These are phyloP conservation scores for Psilocybe subaeruginosa DNA, from an alignment of 768 basidiomycete genomes.

Conservation along the genomic window DNA sequence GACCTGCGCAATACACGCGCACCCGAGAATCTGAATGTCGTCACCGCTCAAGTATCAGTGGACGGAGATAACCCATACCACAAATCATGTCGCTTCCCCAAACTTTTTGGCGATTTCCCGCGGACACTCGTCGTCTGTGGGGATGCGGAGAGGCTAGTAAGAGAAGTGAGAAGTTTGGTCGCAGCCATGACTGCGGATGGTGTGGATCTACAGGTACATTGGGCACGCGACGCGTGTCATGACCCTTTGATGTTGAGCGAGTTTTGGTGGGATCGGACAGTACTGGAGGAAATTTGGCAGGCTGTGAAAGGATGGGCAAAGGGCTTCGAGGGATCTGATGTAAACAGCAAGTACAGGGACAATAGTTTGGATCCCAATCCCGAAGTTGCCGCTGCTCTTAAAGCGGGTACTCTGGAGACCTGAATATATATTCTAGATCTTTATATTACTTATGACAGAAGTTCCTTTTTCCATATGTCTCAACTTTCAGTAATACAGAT, in stretches of 20 bases:
- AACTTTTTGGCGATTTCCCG: slow-evolving; percentile 50
- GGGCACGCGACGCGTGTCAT: slow-evolving; percentile 45
- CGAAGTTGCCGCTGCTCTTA: background rate
- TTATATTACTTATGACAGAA: too few species aligned
- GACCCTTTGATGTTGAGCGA: slow-evolving; percentile 45
- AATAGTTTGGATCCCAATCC: background rate
- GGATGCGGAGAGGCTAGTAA: slow-evolving; percentile 53
- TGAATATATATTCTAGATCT: background rate
- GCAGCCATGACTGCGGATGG: slow-evolving; percentile 41
- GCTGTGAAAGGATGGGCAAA: slow-evolving; percentile 36
- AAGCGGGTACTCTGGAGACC: background rate
- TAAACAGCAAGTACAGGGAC: background rate
- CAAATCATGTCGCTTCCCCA: slow-evolving; percentile 31
- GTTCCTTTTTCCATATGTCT: too few species aligned
- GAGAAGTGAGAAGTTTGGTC: slow-evolving; percentile 46
- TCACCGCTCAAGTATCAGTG: slow-evolving; percentile 4
- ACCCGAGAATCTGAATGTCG: slow-evolving; percentile 18
- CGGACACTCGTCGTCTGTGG: slow-evolving; percentile 48
- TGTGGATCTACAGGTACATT: slow-evolving; percentile 34
- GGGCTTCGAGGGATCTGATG: slow-evolving; percentile 14
- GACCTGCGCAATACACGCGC: slow-evolving; percentile 18
- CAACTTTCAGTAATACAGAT: too few species aligned
- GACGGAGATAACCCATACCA: slow-evolving; percentile 23
- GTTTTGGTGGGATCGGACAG: slow-evolving; percentile 47
- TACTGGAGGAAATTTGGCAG: slow-evolving; percentile 39